Percentiles rank a stretch among this genome's conserved stretches.
phyloP scores from a whole-genome alignment of 441 rosid species.

The Viola pubescens region DNA sequence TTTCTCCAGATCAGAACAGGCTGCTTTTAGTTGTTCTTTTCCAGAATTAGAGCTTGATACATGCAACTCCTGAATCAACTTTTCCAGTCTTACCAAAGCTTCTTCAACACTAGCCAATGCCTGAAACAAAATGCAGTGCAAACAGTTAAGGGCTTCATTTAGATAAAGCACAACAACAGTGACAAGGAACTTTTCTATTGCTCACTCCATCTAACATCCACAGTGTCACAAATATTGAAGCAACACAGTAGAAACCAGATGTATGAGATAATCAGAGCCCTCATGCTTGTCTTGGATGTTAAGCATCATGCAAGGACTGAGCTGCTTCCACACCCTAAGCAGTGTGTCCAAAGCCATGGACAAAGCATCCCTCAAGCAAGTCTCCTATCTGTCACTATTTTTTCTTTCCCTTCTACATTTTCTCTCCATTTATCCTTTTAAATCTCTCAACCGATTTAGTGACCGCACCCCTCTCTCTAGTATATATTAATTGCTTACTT shows the following conservation, averaged over 20 bases:
- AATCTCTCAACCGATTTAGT: not conserved
- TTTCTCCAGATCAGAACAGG: conserved; percentile 96
- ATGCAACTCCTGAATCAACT: conserved; percentile 74
- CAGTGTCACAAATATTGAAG: no score
- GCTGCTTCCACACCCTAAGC: not conserved
- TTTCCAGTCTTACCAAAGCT: conserved; percentile 75
- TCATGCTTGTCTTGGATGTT: not conserved
- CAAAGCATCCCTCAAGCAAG: not conserved
- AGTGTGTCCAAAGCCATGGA: not conserved
- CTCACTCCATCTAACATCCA: no score
- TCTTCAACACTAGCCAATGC: conserved; percentile 92
- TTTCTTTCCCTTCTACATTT: no score
- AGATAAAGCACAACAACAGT: conserved; percentile 5
- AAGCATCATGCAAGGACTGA: conserved; percentile 1
- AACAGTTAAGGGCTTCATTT: conserved; percentile 17
- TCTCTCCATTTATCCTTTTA: not conserved
- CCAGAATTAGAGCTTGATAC: conserved; percentile 73
- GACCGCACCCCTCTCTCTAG: not conserved
- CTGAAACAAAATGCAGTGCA: conserved; percentile 35
- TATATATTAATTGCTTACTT: no score
- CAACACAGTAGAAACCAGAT: no score
- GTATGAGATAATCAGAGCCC: not conserved
- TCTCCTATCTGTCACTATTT: not conserved
- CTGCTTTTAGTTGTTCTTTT: conserved; percentile 88
- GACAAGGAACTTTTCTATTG: not conserved